phyloP scores from a whole-genome alignment of 2,329 filamentous ascomycete species.

The Hypoxylon sp. region DNA sequence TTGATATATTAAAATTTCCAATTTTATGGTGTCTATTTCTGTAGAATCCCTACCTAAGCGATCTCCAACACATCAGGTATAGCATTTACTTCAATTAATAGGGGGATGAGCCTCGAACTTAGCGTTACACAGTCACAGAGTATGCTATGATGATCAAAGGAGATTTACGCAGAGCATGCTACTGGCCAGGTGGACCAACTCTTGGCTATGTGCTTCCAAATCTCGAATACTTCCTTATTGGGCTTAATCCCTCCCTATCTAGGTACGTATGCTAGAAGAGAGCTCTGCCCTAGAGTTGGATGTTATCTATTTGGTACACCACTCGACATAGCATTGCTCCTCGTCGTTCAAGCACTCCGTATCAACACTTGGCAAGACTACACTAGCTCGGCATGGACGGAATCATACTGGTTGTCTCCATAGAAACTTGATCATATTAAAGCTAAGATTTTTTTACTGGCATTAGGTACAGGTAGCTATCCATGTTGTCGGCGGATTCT shows the following conservation, averaged over 20 bases:
- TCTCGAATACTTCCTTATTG: slow-evolving; percentile 11
- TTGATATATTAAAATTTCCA: slow-evolving; percentile 37
- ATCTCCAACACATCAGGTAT: slow-evolving; percentile 19
- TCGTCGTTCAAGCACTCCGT: slow-evolving; percentile 4
- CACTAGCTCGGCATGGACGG: slow-evolving; percentile 4
- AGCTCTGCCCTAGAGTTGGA: background rate
- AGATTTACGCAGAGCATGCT: slow-evolving; percentile 32
- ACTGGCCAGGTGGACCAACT: slow-evolving; percentile 34
- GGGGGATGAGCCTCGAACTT: slow-evolving; percentile 3
- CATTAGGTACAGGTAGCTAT: slow-evolving; percentile 30
- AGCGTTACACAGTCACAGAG: slow-evolving; percentile 31
- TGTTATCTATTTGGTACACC: background rate
- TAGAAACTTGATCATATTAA: slow-evolving; percentile 31
- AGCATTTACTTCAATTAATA: slow-evolving; percentile 5
- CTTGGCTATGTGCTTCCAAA: slow-evolving; percentile 38
- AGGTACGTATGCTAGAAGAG: background rate
- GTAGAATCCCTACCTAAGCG: background rate
- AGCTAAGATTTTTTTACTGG: slow-evolving; percentile 26
- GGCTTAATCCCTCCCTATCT: background rate
- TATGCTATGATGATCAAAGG: slow-evolving; percentile 25
- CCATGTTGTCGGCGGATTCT: slow-evolving; percentile 26
- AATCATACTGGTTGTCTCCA: slow-evolving; percentile 15
- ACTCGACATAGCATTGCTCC: background rate
- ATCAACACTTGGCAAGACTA: slow-evolving; percentile 19
- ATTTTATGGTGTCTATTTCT: slow-evolving; percentile 18